Conservation (phyloP, 768 basidiomycete species). For the Auricularia cornea region DNA sequence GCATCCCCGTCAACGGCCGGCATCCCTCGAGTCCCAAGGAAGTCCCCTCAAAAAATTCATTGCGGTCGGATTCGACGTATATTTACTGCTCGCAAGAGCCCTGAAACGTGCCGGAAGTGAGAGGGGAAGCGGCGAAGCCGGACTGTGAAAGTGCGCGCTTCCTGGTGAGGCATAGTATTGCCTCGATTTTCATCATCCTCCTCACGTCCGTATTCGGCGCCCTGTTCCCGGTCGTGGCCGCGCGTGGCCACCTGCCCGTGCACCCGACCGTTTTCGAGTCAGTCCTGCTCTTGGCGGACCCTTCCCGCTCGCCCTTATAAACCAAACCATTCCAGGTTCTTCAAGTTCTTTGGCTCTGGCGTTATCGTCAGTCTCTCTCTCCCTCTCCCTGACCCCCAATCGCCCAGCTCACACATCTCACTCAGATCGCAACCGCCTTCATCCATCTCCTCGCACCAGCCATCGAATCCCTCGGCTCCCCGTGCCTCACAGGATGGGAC, state of each 20-base stretch:
- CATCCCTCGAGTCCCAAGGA: too few relatives aligned
- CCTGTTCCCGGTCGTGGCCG: slow-evolving; percentile 63
- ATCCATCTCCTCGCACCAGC: slow-evolving; percentile 77
- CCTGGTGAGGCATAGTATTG: slow-evolving; percentile 33
- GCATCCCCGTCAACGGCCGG: too few relatives aligned
- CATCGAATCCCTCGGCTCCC: slow-evolving; percentile 55
- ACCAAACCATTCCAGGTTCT: slow-evolving; percentile 61
- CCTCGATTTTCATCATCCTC: slow-evolving; percentile 67
- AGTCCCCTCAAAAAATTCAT: too few relatives aligned
- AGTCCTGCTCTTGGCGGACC: slow-evolving; percentile 20
- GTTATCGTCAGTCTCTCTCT: slow-evolving; percentile 52
- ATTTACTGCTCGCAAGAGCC: too few relatives aligned
- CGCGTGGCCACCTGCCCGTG: slow-evolving; percentile 39
- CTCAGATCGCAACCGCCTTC: slow-evolving; percentile 81
- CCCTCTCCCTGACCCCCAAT: too few relatives aligned
- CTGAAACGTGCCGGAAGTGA: too few relatives aligned
- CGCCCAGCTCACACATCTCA: too few relatives aligned
- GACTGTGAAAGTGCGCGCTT: too few relatives aligned
- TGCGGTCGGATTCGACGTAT: too few relatives aligned
- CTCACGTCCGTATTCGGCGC: slow-evolving; percentile 50
- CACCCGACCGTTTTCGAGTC: slow-evolving; percentile 65
- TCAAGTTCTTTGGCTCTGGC: slow-evolving; percentile 87
- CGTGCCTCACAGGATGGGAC: slow-evolving; percentile 68
- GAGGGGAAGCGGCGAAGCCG: too few relatives aligned
- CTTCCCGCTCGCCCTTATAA: too few relatives aligned